Conservation (phyloP, 1,284 basidiomycete species). For the Sporisorium graminicola region DNA sequence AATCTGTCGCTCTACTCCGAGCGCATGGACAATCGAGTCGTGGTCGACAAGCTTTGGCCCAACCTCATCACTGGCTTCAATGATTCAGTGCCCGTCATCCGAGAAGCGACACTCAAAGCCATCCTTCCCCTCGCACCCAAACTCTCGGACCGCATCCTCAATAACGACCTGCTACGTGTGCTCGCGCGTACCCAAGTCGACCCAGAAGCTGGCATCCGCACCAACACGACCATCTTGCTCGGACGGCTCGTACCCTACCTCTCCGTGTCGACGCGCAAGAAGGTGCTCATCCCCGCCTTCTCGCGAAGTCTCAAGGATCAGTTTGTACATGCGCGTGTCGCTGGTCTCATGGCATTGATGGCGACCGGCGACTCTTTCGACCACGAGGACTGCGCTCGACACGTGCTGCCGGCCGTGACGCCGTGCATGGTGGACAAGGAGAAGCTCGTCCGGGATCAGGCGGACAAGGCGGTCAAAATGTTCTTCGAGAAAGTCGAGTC, state of each 20-base stretch:
- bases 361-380: slow-evolving; percentile 90
- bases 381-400: slow-evolving; percentile 56
- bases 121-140: slow-evolving; percentile 87
- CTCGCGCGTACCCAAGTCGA: slow-evolving; percentile 94
- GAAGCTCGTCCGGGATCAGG: slow-evolving; percentile 64
- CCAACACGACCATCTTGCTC: slow-evolving; percentile 96
- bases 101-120: slow-evolving; percentile 92
- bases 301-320: slow-evolving; percentile 88
- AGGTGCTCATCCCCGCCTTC: slow-evolving; percentile 96
- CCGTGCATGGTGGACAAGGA: slow-evolving; percentile 66
- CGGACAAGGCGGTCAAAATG: slow-evolving; percentile 55
- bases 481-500: slow-evolving; percentile 60
- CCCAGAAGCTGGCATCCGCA: slow-evolving; percentile 91
- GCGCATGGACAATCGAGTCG: slow-evolving; percentile 85
- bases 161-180: slow-evolving; percentile 93
- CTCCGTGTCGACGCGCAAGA: slow-evolving; percentile 88
- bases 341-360: slow-evolving; percentile 95
- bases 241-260: slow-evolving; percentile 88
- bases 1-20: slow-evolving; percentile 86
- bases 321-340: slow-evolving; percentile 93
- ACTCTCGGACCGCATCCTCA: slow-evolving; percentile 85
- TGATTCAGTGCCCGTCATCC: slow-evolving; percentile 91
- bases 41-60: slow-evolving; percentile 91
- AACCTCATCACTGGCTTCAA: slow-evolving; percentile 94
- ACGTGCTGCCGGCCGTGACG: slow-evolving; percentile 59